phyloP scores from a whole-genome alignment of 495 filamentous ascomycete species.

The Haplographium delicatum region DNA sequence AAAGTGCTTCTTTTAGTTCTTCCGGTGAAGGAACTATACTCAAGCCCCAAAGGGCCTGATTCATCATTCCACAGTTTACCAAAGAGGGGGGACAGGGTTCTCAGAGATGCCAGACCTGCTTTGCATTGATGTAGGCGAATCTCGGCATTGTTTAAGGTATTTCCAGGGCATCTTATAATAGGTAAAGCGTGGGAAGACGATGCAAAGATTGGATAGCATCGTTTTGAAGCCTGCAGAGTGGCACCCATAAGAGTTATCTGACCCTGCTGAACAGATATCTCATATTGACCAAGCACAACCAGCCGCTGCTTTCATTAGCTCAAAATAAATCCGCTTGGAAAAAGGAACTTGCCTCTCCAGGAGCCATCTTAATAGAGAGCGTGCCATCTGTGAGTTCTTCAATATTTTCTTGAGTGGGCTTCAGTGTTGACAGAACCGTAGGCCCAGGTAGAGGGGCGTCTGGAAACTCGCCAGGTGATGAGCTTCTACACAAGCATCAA shows the following conservation, averaged over 20 bases:
- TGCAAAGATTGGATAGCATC: slow-evolving; percentile 59
- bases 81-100: slow-evolving; percentile 62
- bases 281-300: slow-evolving; percentile 67
- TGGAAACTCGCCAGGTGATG: slow-evolving; percentile 18
- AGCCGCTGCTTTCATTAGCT: slow-evolving; percentile 44
- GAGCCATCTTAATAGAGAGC: slow-evolving; percentile 30
- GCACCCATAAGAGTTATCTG: slow-evolving; percentile 65
- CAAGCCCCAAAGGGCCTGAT: slow-evolving; percentile 24
- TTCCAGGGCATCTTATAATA: slow-evolving; percentile 53
- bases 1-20: slow-evolving; percentile 9
- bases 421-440: slow-evolving; percentile 38
- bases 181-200: slow-evolving; percentile 75
- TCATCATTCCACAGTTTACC: slow-evolving; percentile 67
- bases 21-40: slow-evolving; percentile 3
- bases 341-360: slow-evolving; percentile 39
- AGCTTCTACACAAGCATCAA: slow-evolving; percentile 15
- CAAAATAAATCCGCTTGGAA: not conserved
- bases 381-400: slow-evolving; percentile 32
- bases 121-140: slow-evolving; percentile 45
- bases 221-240: slow-evolving; percentile 47
- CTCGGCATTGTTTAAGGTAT: slow-evolving; percentile 44
- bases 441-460: slow-evolving; percentile 9
- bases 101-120: slow-evolving; percentile 51
- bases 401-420: slow-evolving; percentile 37
- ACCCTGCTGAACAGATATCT: slow-evolving; percentile 60